A percentile compares a stretch with the other conserved stretches of the same genome.
phyloP scores from a whole-genome alignment of 305 asterid genomes.

The Petunia hybrid region DNA sequence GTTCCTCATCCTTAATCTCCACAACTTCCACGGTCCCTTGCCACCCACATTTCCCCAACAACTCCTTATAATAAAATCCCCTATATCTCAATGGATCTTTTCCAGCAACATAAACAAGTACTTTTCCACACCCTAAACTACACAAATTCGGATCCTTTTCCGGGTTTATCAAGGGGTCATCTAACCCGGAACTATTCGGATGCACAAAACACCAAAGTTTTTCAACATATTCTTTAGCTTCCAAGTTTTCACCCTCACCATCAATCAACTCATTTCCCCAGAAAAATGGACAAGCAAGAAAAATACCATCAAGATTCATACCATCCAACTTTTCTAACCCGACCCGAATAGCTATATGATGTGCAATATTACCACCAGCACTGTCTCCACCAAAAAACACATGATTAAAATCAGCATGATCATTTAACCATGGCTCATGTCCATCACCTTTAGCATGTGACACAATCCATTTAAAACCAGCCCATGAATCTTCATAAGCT shows the following conservation, averaged over 20 bases:
- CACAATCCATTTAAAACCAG: conserved; percentile 59
- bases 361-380: conserved; percentile 67
- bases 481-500: conserved; percentile 69
- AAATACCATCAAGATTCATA: conserved; percentile 47
- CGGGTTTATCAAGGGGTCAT: conserved; percentile 62
- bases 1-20: conserved; percentile 49
- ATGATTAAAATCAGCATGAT: conserved; percentile 49
- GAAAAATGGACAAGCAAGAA: conserved; percentile 69
- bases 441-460: conserved; percentile 48
- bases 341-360: conserved; percentile 48
- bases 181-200: conserved; percentile 57
- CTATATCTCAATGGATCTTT: conserved; percentile 47
- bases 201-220: conserved; percentile 51
- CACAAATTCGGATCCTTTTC: conserved; percentile 46
- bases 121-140: conserved; percentile 41
- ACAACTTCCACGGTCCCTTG: conserved; percentile 41
- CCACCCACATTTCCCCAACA: conserved; percentile 41
- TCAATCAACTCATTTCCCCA: conserved; percentile 64
- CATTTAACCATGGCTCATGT: conserved; percentile 56
- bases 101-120: conserved; percentile 55
- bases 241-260: conserved; percentile 35
- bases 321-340: conserved; percentile 45
- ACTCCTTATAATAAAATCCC: conserved; percentile 45
- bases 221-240: conserved; percentile 6
- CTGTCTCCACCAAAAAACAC: conserved; percentile 70